Conservation (phyloP, 2,329 filamentous ascomycete species). For the Beauveria caledonica region DNA sequence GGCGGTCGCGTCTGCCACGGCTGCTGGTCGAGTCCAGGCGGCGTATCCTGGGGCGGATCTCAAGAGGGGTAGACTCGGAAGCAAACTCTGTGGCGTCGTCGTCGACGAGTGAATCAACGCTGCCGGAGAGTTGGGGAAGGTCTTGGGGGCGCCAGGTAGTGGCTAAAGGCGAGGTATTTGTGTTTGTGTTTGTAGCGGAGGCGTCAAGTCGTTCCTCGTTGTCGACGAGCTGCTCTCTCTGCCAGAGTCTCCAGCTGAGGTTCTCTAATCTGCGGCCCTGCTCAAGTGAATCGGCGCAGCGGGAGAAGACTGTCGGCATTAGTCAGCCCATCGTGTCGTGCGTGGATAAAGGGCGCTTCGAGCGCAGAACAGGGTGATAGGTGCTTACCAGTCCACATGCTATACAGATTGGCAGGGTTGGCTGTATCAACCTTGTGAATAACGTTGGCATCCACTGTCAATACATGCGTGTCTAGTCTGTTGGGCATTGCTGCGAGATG, state of each 20-base stretch:
- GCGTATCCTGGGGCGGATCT: constrained; percentile 60
- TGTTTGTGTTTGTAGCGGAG: constrained; percentile 26
- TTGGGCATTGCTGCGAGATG: constrained; percentile 61
- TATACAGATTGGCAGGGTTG: constrained; percentile 87
- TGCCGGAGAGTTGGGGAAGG: constrained; percentile 66
- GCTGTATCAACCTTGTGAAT: constrained; percentile 93
- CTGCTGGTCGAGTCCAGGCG: constrained; percentile 64
- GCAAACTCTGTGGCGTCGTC: constrained; percentile 56
- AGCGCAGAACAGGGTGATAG: not conserved
- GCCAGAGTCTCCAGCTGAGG: constrained; percentile 93
- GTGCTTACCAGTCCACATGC: constrained; percentile 88
- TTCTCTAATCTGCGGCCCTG: constrained; percentile 91
- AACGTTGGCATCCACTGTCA: constrained; percentile 84
- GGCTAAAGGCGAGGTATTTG: constrained; percentile 41
- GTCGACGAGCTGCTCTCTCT: constrained; percentile 70
- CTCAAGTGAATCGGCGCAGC: constrained; percentile 88
- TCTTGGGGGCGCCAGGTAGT: constrained; percentile 36
- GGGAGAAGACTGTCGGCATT: constrained; percentile 68
- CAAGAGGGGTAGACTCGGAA: constrained; percentile 44
- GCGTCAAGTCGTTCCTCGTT: constrained; percentile 56
- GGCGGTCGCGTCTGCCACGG: constrained; percentile 71
- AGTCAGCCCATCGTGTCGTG: constrained; percentile 22
- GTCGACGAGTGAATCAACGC: constrained; percentile 65
- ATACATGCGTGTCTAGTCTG: constrained; percentile 72
- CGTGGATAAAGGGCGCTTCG: not conserved